Conservation (phyloP, 495 filamentous ascomycete genomes). For the Lophiostoma macrostomum region DNA sequence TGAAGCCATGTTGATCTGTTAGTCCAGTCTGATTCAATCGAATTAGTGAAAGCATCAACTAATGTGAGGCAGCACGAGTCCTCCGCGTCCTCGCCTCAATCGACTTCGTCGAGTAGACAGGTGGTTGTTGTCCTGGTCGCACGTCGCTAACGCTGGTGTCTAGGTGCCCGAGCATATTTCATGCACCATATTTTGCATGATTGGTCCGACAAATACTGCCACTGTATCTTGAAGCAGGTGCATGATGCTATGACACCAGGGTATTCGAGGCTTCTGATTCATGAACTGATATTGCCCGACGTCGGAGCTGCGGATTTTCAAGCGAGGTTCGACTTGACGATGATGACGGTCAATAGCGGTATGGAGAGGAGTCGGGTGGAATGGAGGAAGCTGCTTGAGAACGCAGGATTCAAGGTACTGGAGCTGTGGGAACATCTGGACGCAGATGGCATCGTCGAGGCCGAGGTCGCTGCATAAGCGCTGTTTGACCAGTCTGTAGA, state of each 20-base stretch:
- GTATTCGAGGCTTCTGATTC: slow-evolving; percentile 48
- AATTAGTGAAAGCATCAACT: neutral
- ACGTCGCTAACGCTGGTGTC: neutral
- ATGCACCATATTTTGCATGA: slow-evolving; percentile 24
- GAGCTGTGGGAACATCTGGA: too few species aligned
- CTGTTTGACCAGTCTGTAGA: too few species aligned
- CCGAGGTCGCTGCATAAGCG: too few species aligned
- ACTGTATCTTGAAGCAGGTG: slow-evolving; percentile 39
- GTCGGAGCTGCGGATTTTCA: slow-evolving; percentile 14
- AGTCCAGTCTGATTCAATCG: neutral
- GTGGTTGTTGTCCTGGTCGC: neutral
- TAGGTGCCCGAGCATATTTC: slow-evolving; percentile 34
- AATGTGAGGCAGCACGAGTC: neutral
- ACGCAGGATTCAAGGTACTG: slow-evolving; percentile 43
- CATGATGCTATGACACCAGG: slow-evolving; percentile 46
- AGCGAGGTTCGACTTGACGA: slow-evolving; percentile 41
- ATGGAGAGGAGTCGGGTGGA: slow-evolving; percentile 43
- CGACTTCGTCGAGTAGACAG: neutral
- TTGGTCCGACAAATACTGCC: slow-evolving; percentile 38
- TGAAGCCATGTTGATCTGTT: slow-evolving; percentile 5
- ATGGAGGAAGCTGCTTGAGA: slow-evolving; percentile 40
- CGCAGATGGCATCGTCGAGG: too few species aligned
- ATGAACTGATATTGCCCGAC: slow-evolving; percentile 48
- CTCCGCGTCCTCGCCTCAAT: slow-evolving; percentile 2
- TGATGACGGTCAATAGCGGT: slow-evolving; percentile 42